phyloP scores from a whole-genome alignment of 2,329 filamentous ascomycete species.

The Hirsutella thompsonii region DNA sequence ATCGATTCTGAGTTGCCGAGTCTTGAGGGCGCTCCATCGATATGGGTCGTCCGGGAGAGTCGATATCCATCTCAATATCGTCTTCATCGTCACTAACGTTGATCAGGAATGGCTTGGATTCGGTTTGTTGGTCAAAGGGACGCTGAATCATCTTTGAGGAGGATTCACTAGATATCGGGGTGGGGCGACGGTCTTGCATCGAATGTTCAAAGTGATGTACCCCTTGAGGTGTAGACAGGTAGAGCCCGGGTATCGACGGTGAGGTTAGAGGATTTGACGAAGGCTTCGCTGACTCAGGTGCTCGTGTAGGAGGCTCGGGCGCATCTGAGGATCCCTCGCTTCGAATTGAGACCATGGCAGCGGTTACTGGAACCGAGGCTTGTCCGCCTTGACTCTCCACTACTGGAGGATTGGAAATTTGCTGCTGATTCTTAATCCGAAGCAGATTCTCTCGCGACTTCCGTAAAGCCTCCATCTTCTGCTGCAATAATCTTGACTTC shows the following conservation, averaged over 20 bases:
- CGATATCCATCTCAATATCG: constrained; percentile 56
- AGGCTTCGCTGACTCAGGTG: neutral
- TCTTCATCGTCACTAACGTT: constrained; percentile 67
- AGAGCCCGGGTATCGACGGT: constrained; percentile 23
- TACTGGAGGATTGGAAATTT: neutral
- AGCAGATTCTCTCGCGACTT: constrained; percentile 36
- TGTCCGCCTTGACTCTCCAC: constrained; percentile 2
- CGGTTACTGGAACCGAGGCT: constrained; percentile 1
- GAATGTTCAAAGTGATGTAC: constrained; percentile 7
- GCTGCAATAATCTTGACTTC: constrained; percentile 60
- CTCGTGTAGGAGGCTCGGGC: neutral
- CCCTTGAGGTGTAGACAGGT: constrained; percentile 17
- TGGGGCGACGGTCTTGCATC: constrained; percentile 35
- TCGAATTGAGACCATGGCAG: neutral
- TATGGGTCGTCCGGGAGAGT: constrained; percentile 34
- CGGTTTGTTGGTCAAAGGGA: constrained; percentile 45
- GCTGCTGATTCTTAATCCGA: constrained; percentile 11
- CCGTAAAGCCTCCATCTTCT: constrained; percentile 66
- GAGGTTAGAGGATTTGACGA: neutral
- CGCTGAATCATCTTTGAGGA: constrained; percentile 37
- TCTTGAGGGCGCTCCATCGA: constrained; percentile 18
- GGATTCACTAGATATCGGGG: constrained; percentile 57
- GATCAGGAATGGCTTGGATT: constrained; percentile 59
- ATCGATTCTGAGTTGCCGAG: constrained; percentile 19
- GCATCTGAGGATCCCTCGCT: neutral